These are phyloP conservation scores for Candida pseudofarinosa DNA, from an alignment of 805 yeast species.

Conservation along the genomic window DNA sequence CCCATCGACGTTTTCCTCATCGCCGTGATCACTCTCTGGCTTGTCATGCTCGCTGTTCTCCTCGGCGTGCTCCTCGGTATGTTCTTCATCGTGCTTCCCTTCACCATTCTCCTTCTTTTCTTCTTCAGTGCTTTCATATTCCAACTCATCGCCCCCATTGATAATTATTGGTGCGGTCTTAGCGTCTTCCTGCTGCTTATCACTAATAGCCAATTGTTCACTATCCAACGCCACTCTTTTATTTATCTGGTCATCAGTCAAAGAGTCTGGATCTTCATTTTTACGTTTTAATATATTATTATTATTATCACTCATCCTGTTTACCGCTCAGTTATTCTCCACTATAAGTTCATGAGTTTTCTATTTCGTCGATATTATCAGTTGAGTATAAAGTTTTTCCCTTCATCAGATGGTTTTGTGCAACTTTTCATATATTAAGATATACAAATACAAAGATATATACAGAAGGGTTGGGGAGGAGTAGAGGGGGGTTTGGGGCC, in stretches of 20 bases:
- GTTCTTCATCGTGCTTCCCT: constrained; percentile 2
- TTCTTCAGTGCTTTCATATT: constrained; percentile 6
- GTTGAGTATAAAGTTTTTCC: neutral
- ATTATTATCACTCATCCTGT: constrained; percentile 7
- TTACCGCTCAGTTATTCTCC: neutral
- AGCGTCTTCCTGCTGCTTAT: constrained; percentile 37
- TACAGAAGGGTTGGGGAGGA: neutral
- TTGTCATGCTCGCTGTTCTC: constrained; percentile 1
- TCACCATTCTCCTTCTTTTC: neutral
- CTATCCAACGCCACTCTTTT: constrained; percentile 71
- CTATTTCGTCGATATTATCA: neutral
- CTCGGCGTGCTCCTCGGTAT: constrained; percentile 1
- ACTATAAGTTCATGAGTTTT: neutral
- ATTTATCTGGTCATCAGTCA: constrained; percentile 46
- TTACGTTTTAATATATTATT: constrained; percentile 54
- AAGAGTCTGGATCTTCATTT: constrained; percentile 52
- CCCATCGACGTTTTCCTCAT: constrained; percentile 1
- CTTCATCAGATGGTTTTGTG: neutral
- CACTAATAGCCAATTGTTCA: constrained; percentile 45
- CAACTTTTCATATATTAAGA: neutral
- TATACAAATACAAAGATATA: neutral
- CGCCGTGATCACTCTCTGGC: constrained; percentile 1
- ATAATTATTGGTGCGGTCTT: constrained; percentile 39
- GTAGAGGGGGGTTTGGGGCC: neutral
- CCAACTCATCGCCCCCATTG: constrained; percentile 3